Evolutionary conservation across 164 flowering plant species (phyloP).

Genomic region (Annona cherimola): DNA sequence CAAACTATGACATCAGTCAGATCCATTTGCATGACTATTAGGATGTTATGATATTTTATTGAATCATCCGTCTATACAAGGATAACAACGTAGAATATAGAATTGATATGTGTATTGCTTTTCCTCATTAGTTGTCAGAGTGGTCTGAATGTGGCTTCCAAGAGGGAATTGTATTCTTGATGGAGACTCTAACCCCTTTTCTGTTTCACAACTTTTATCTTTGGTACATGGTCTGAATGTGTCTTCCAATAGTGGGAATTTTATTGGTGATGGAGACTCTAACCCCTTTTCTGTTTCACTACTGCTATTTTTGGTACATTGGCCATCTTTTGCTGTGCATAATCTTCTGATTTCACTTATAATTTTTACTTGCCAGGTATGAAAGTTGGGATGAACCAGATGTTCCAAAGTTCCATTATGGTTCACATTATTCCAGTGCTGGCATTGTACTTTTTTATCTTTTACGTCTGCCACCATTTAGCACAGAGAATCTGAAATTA

Average conservation of each 20-base stretch:
- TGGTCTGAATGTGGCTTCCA: too few relatives aligned
- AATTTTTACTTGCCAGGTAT: conserved; percentile 45
- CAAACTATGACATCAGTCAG: too few relatives aligned
- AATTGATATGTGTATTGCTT: too few relatives aligned
- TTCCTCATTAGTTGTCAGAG: too few relatives aligned
- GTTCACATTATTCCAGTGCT: conserved; percentile 99
- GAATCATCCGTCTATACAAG: too few relatives aligned
- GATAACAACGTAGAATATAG: too few relatives aligned
- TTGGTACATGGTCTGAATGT: not conserved
- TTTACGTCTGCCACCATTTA: conserved; percentile 90
- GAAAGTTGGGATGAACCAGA: conserved; percentile 99
- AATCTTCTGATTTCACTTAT: not conserved
- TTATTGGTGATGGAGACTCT: not conserved
- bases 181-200: too few relatives aligned
- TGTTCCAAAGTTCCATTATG: conserved; percentile 98
- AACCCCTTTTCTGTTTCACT: too few relatives aligned
- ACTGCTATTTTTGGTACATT: not conserved
- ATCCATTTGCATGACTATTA: too few relatives aligned
- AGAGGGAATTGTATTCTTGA: too few relatives aligned
- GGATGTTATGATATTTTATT: too few relatives aligned
- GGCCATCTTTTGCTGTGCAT: not conserved
- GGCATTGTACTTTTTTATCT: conserved; percentile 98
- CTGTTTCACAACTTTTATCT: too few relatives aligned
- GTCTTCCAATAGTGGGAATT: not conserved
- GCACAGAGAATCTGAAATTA: conserved; percentile 90